Conservation (phyloP, 306 rosid genomes). For the Purshia tridentata region DNA sequence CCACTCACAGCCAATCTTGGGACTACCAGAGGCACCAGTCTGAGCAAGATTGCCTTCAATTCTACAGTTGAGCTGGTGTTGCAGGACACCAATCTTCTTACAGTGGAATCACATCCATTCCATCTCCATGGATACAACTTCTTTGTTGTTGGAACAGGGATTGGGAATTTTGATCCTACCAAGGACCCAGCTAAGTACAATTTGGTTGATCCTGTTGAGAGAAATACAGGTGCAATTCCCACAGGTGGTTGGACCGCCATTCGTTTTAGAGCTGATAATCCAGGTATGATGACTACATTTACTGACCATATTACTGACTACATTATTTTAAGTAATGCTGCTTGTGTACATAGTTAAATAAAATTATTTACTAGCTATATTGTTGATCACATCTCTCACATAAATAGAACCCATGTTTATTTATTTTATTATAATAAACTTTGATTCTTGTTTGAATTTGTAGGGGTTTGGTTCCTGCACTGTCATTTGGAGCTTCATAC, state of each 20-base stretch:
- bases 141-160: conserved; percentile 68
- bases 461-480: conserved; percentile 89
- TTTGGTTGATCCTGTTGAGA: conserved; percentile 77
- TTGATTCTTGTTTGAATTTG: conserved; percentile 9
- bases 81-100: conserved; percentile 67
- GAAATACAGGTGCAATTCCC: conserved; percentile 80
- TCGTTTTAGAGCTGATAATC: conserved; percentile 74
- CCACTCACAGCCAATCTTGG: conserved; percentile 62
- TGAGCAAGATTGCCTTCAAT: conserved; percentile 62
- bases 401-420: no score
- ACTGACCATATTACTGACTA: not conserved
- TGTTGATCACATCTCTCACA: not conserved
- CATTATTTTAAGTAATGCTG: not conserved
- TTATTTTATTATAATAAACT: not conserved
- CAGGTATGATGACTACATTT: conserved; percentile 39
- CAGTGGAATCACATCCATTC: conserved; percentile 77
- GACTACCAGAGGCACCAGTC: conserved; percentile 56
- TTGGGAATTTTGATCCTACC: conserved; percentile 67
- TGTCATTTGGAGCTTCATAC: conserved; percentile 82
- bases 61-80: conserved; percentile 69
- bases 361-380: not conserved
- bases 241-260: conserved; percentile 83
- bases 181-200: conserved; percentile 69
- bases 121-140: conserved; percentile 74
- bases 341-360: no score